A percentile compares a stretch with the other conserved stretches of the same genome.
These are phyloP conservation scores for Nephelium lappaceum DNA, from an alignment of 345 rosid genomes.

Conservation along the genomic window DNA sequence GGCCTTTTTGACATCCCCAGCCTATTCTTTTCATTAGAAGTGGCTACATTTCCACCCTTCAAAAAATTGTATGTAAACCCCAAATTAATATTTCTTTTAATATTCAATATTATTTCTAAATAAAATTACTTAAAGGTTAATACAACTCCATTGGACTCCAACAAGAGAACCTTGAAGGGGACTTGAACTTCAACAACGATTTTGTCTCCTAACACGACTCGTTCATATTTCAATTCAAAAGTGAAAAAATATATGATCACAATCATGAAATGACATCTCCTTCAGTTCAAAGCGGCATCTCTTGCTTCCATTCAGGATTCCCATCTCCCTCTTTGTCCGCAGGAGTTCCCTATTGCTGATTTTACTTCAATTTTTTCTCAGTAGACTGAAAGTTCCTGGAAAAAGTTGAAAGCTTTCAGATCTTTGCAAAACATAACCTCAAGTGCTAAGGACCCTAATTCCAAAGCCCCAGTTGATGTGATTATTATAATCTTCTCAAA, in stretches of 20 bases:
- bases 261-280: slow-evolving; percentile 19
- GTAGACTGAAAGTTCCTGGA: slow-evolving; percentile 54
- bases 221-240: slow-evolving; percentile 50
- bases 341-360: slow-evolving; percentile 42
- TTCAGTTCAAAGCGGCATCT: slow-evolving; percentile 40
- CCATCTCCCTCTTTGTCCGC: slow-evolving; percentile 51
- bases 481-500: not conserved
- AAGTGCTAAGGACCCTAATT: slow-evolving; percentile 37
- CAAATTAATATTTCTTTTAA: too few relatives aligned
- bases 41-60: too few relatives aligned
- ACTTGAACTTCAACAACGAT: slow-evolving; percentile 53
- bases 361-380: slow-evolving; percentile 26
- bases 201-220: slow-evolving; percentile 55
- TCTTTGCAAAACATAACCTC: slow-evolving; percentile 44
- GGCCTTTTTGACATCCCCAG: too few relatives aligned
- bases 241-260: slow-evolving; percentile 35
- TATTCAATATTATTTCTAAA: too few relatives aligned
- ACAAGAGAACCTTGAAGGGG: slow-evolving; percentile 40
- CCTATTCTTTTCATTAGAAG: too few relatives aligned
- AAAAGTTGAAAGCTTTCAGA: slow-evolving; percentile 56
- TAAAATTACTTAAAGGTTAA: too few relatives aligned
- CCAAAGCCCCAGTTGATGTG: slow-evolving; percentile 16
- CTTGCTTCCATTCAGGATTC: slow-evolving; percentile 62
- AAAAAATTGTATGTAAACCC: too few relatives aligned
- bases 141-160: slow-evolving; percentile 31